These are phyloP conservation scores for Candida glaebosa DNA, from an alignment of 805 yeast genomes.

Conservation along the genomic window DNA sequence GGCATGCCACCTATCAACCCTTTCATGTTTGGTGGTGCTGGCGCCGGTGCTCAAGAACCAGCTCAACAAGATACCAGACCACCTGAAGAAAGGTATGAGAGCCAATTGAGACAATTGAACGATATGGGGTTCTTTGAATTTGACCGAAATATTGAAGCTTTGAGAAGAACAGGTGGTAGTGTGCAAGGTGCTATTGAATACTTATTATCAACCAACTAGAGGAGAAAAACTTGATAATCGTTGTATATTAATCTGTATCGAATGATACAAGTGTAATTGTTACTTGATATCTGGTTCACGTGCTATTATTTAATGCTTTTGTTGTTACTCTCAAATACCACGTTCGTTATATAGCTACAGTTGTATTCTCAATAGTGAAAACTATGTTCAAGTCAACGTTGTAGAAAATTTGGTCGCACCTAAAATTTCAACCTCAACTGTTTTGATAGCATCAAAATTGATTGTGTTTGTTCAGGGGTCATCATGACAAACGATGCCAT, in stretches of 20 bases:
- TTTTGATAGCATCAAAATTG: not conserved
- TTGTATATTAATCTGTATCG: not conserved
- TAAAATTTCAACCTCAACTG: not conserved
- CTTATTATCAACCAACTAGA: slow-evolving; percentile 41
- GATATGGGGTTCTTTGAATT: slow-evolving; percentile 78
- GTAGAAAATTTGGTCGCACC: not conserved
- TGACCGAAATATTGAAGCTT: slow-evolving; percentile 85
- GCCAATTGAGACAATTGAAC: slow-evolving; percentile 43
- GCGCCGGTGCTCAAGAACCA: slow-evolving; percentile 21
- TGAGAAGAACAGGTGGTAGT: slow-evolving; percentile 93
- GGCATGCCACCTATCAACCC: slow-evolving; percentile 48
- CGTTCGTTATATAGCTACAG: too few relatives aligned
- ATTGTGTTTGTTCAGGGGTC: not conserved
- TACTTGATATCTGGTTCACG: too few relatives aligned
- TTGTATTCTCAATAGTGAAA: too few relatives aligned
- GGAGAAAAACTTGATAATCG: too few relatives aligned
- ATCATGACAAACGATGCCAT: not conserved
- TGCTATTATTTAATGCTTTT: too few relatives aligned
- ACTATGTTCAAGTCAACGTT: too few relatives aligned
- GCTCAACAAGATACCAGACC: slow-evolving; percentile 40
- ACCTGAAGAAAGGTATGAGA: slow-evolving; percentile 44
- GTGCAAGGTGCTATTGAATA: slow-evolving; percentile 96
- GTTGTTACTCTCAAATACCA: too few relatives aligned
- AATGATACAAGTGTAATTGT: too few relatives aligned
- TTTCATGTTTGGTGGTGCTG: slow-evolving; percentile 33